Evolutionary conservation across 2,329 filamentous ascomycete genomes (phyloP).

Genomic region (Rutstroemia sp.): DNA sequence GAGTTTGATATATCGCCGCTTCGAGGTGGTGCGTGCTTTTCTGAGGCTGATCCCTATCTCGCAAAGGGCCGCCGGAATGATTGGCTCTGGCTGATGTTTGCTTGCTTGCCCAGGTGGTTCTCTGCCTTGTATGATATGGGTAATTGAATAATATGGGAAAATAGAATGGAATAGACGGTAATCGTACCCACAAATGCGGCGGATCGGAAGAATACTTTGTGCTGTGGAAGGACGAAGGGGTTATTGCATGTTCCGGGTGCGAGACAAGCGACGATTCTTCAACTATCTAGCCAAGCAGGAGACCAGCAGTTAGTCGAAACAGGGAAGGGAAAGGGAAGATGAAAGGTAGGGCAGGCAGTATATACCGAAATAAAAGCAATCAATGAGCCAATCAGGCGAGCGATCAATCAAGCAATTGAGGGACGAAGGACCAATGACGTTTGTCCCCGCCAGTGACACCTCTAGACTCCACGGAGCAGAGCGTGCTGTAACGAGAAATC

Average conservation of each 20-base stretch:
- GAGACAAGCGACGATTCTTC: background rate
- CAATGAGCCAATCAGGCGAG: background rate
- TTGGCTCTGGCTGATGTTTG: background rate
- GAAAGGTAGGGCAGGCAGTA: background rate
- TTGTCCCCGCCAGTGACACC: too few species aligned
- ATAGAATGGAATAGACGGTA: background rate
- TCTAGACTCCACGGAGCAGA: too few species aligned
- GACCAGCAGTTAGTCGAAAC: background rate
- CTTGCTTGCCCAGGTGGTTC: background rate
- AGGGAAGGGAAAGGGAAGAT: background rate
- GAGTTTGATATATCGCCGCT: background rate
- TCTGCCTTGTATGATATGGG: background rate
- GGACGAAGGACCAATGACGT: too few species aligned
- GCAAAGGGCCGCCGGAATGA: background rate
- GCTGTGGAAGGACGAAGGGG: slow-evolving; percentile 4
- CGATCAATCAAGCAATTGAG: background rate
- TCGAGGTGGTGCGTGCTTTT: background rate
- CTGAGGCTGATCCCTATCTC: background rate
- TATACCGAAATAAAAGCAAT: background rate
- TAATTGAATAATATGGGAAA: background rate
- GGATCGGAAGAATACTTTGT: slow-evolving; percentile 8
- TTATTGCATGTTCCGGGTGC: slow-evolving; percentile 5
- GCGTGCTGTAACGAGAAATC: too few species aligned
- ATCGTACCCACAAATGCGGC: slow-evolving; percentile 1
- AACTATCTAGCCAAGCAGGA: background rate